Evolutionary conservation across 2,329 filamentous ascomycete species (phyloP).

Genomic region (Dryadomyces quercivorus): DNA sequence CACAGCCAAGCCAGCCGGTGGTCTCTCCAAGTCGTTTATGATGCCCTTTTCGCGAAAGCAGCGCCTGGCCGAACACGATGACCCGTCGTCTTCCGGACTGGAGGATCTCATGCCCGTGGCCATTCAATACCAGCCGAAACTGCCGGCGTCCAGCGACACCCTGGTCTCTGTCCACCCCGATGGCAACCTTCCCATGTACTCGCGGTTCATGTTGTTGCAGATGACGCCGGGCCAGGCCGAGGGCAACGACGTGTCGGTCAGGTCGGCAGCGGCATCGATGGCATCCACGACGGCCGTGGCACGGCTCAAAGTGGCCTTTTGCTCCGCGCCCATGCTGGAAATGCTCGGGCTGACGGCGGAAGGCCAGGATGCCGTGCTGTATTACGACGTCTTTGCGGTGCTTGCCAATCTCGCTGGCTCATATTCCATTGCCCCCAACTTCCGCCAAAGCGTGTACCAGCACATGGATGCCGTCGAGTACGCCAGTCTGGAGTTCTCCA

Average conservation of each 20-base stretch:
- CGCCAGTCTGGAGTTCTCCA: conserved; percentile 9
- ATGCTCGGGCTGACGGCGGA: conserved; percentile 30
- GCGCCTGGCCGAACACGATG: background rate
- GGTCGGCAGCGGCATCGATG: conserved; percentile 1
- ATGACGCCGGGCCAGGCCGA: conserved; percentile 4
- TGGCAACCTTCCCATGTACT: conserved; percentile 13
- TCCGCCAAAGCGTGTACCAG: conserved; percentile 31
- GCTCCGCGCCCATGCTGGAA: conserved; percentile 25
- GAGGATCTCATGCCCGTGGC: background rate
- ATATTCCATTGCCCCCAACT: conserved; percentile 28
- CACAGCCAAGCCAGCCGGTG: background rate
- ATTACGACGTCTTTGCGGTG: conserved; percentile 43
- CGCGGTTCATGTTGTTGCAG: conserved; percentile 18
- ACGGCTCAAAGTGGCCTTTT: conserved; percentile 30
- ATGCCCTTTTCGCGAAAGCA: conserved; percentile 9
- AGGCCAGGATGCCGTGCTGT: conserved; percentile 23
- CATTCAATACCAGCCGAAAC: background rate
- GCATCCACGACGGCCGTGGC: conserved; percentile 7
- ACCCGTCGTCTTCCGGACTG: background rate
- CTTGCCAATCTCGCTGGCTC: conserved; percentile 34
- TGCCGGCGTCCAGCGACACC: no score
- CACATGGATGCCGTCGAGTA: conserved; percentile 16
- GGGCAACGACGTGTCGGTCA: background rate
- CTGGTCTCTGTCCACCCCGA: background rate
- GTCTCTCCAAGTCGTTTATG: conserved; percentile 6